Evolutionary conservation across 2,329 filamentous ascomycete species (phyloP), one percentile per base, ranked within the genome.

Genomic region (Incumbomyces lentus): DNA sequence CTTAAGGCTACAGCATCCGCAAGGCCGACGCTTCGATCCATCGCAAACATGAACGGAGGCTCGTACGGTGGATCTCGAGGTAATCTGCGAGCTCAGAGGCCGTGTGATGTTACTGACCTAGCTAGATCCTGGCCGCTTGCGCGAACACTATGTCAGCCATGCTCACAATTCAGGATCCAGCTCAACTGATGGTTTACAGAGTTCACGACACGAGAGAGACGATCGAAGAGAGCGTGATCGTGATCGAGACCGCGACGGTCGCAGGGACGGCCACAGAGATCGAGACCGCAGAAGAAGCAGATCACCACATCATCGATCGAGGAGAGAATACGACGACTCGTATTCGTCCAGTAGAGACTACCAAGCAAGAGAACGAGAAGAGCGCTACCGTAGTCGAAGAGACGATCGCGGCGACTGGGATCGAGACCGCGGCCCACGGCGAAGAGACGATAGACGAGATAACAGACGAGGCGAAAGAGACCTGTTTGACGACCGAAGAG

Each of bases 261-360:
- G 66, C 38, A 49, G 59, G 46, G 61, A 69, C 53, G 60, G 64
- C 46, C 72, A 75, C 48, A 60, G 70, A 53, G 69, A 71, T 43
- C 61, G 74, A 58, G 75, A 74, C 53, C 75, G 82, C 60, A 77
- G 88, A 67, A 84, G 90, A 54, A 95, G 89, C 51, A 81, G 90
- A 62, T 96, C 90, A 14, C 89, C 89, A 48, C 81, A 84, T 58
- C 81, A 86, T 61, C 75, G 79, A 55, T 76, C 82, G 48, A 67
- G 72, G 48, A 84, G 84, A 57, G 84, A 92, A 43, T 78, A 76
- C 46, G 82, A 86, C 64, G 88, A 95, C 66, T 81, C 85, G 47
- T 96, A 96, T 68, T 94, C 89, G 16, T 88, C 86, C 5, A 95
- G 88, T 67, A 84, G 90, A 57, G 89, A 83, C 69, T 93, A 95